Conservation (phyloP, 2,329 filamentous ascomycete genomes). For the Hirsutella minnesotensis region DNA sequence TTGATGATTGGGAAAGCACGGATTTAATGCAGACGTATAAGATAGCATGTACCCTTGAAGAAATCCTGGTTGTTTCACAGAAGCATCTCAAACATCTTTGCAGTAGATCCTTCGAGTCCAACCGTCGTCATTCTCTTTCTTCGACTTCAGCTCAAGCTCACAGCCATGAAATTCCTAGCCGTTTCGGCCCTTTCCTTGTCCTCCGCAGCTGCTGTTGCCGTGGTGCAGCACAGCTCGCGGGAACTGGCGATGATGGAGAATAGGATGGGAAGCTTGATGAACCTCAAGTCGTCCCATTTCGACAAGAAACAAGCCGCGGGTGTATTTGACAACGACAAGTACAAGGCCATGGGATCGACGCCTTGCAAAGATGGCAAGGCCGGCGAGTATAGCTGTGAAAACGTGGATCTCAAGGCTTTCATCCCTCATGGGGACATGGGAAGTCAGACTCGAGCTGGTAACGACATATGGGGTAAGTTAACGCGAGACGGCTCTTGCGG, state of each 20-base stretch:
- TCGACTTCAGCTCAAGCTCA: too few species aligned
- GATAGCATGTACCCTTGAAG: too few species aligned
- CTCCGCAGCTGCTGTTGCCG: too few species aligned
- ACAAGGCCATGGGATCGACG: constrained; percentile 5
- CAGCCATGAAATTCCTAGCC: too few species aligned
- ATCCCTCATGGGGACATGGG: constrained; percentile 24
- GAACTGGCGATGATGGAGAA: background rate
- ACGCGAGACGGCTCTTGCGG: background rate
- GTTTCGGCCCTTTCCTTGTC: too few species aligned
- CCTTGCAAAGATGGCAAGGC: constrained; percentile 19
- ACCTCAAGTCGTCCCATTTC: background rate
- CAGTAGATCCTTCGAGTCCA: too few species aligned
- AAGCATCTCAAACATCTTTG: too few species aligned
- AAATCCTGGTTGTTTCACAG: too few species aligned
- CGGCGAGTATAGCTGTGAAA: constrained; percentile 23
- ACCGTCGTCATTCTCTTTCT: too few species aligned
- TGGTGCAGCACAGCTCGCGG: too few species aligned
- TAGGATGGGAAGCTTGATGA: background rate
- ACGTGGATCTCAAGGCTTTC: constrained; percentile 26
- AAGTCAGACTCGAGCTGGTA: constrained; percentile 21
- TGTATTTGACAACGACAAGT: constrained; percentile 8
- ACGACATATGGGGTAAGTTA: constrained; percentile 21
- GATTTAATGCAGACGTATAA: too few species aligned
- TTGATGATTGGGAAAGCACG: too few species aligned
- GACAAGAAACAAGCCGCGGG: constrained; percentile 2